These are phyloP conservation scores for Paxillus ammoniavirescens DNA, from an alignment of 768 basidiomycete genomes.

Conservation along the genomic window DNA sequence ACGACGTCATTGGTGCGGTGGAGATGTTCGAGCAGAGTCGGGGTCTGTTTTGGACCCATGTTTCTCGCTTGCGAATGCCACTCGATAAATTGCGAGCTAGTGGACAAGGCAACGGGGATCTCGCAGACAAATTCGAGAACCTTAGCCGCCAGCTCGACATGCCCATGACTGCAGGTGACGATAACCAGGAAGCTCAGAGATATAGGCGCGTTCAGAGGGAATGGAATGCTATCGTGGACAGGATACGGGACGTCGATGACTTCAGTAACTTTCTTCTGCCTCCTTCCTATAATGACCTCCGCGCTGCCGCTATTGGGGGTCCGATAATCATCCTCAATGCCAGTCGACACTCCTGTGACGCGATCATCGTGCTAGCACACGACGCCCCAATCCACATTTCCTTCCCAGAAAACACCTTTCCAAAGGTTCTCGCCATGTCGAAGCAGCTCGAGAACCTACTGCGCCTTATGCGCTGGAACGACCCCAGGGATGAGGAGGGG, in stretches of 20 bases:
- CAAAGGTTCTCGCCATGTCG: conserved; percentile 3
- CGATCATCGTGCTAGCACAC: conserved; percentile 14
- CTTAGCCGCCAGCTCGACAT: conserved; percentile 21
- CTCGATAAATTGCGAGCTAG: conserved; percentile 21
- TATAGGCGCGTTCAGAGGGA: conserved; percentile 22
- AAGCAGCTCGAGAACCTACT: neutral
- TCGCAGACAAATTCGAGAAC: conserved; percentile 21
- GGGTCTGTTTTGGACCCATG: conserved; percentile 23
- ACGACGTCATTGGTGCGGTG: conserved; percentile 24
- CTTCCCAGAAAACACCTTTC: conserved; percentile 6
- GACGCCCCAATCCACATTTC: conserved; percentile 11
- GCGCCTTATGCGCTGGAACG: too few species aligned
- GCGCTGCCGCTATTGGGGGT: conserved; percentile 18
- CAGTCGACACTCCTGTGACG: conserved; percentile 19
- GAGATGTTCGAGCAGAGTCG: conserved; percentile 36
- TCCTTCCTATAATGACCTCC: conserved; percentile 19
- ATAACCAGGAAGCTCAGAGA: conserved; percentile 10
- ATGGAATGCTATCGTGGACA: conserved; percentile 24
- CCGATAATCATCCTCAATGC: conserved; percentile 35
- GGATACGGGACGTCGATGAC: conserved; percentile 25
- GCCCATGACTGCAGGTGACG: conserved; percentile 4
- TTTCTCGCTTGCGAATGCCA: conserved; percentile 22
- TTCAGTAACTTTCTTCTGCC: conserved; percentile 22
- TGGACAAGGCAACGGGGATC: conserved; percentile 1
- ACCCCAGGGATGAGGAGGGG: neutral